A percentile compares a stretch with the other conserved stretches of the same genome.
These are phyloP conservation scores for Beta lomatogona DNA, from an alignment of 179 eudicot genomes.

Conservation along the genomic window DNA sequence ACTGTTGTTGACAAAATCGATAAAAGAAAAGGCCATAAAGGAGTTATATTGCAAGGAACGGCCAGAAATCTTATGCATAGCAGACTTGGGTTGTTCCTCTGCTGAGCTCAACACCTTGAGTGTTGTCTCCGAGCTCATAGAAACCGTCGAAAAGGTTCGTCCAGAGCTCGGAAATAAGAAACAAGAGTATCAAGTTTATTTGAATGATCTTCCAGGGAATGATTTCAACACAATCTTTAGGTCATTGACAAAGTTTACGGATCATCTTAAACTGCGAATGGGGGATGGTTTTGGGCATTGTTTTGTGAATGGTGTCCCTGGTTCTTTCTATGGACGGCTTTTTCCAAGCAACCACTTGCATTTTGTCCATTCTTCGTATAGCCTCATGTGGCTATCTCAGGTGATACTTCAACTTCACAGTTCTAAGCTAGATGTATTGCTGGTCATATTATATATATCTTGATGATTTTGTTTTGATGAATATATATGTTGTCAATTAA, in stretches of 20 bases:
- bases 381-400: constrained; percentile 52
- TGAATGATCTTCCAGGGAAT: constrained; percentile 53
- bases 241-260: constrained; percentile 34
- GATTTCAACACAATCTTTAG: constrained; percentile 62
- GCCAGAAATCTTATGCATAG: constrained; percentile 20
- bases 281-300: constrained; percentile 30
- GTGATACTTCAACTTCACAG: neutral
- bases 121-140: constrained; percentile 30
- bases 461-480: too few species aligned
- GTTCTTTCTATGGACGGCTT: constrained; percentile 66
- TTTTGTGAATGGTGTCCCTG: constrained; percentile 49
- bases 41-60: neutral
- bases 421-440: too few species aligned
- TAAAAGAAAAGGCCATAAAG: constrained; percentile 27
- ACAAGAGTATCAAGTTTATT: constrained; percentile 42
- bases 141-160: constrained; percentile 21
- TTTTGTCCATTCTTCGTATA: constrained; percentile 61
- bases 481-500: too few species aligned
- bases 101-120: constrained; percentile 22
- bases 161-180: too few species aligned
- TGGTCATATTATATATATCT: too few species aligned
- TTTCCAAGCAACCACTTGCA: constrained; percentile 50
- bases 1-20: constrained; percentile 10
- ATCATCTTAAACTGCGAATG: constrained; percentile 17
- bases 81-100: constrained; percentile 34